These are phyloP conservation scores for Aureobasidium lini DNA, from an alignment of 2,329 filamentous ascomycete species.

Conservation along the genomic window DNA sequence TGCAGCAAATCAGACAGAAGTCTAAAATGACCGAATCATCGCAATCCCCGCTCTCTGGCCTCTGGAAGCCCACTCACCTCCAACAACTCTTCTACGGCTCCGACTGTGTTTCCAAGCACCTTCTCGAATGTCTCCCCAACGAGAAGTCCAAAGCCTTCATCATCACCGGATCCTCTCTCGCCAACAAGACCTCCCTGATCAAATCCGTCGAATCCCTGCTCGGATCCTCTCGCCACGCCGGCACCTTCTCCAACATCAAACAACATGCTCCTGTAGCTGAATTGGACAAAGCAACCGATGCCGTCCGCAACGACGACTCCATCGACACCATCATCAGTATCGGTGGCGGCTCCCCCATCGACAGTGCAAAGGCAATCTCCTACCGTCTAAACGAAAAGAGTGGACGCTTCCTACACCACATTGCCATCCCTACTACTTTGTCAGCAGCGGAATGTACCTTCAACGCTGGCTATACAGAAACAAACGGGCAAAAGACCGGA, in stretches of 20 bases:
- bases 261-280: constrained; percentile 50
- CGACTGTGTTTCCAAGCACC: constrained; percentile 39
- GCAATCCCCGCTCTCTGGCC: constrained; percentile 38
- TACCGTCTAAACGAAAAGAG: constrained; percentile 36
- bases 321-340: constrained; percentile 51
- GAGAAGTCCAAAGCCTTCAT: constrained; percentile 48
- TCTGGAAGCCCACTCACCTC: constrained; percentile 46
- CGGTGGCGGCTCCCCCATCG: constrained; percentile 50
- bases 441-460: constrained; percentile 50
- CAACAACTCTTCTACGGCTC: constrained; percentile 45
- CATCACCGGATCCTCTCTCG: constrained; percentile 48
- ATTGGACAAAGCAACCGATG: constrained; percentile 44
- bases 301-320: constrained; percentile 36
- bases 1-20: constrained; percentile 24
- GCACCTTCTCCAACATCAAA: constrained; percentile 48
- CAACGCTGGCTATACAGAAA: constrained; percentile 44
- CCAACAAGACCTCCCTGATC: constrained; percentile 47
- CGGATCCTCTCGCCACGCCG: constrained; percentile 37
- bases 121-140: constrained; percentile 38
- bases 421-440: constrained; percentile 44
- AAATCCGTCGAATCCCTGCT: constrained; percentile 44
- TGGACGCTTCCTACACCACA: constrained; percentile 35
- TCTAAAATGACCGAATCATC: constrained; percentile 37
- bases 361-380: constrained; percentile 42
- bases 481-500: constrained; percentile 43